phyloP scores from a whole-genome alignment of 257 asterid species.

The Plantago ovata region DNA sequence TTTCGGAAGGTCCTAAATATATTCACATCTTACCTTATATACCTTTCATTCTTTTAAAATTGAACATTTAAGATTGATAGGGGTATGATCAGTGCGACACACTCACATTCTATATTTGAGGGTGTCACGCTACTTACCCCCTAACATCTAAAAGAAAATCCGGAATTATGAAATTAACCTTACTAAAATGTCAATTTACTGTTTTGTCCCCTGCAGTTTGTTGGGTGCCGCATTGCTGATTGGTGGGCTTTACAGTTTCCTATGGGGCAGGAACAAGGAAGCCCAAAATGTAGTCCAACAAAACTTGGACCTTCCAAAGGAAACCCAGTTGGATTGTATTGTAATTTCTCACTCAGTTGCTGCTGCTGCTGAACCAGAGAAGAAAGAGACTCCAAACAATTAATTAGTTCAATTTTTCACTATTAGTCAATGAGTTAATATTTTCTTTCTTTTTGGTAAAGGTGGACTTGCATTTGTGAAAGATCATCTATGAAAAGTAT shows the following conservation, averaged over 20 bases:
- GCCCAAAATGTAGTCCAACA: slow-evolving; percentile 20
- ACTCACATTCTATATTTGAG: too few relatives aligned
- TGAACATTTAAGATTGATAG: too few relatives aligned
- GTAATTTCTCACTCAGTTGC: slow-evolving; percentile 4
- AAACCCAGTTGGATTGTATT: slow-evolving; percentile 26
- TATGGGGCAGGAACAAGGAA: slow-evolving; percentile 52
- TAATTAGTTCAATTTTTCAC: not conserved
- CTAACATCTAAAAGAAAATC: too few relatives aligned
- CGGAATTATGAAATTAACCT: too few relatives aligned
- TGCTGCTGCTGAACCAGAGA: not conserved
- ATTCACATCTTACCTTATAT: too few relatives aligned
- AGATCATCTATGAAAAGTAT: too few relatives aligned
- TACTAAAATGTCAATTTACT: not conserved
- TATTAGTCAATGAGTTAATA: too few relatives aligned
- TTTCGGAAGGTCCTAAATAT: slow-evolving; percentile 63
- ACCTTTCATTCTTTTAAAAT: too few relatives aligned
- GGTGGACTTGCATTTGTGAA: too few relatives aligned
- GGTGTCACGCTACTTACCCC: too few relatives aligned
- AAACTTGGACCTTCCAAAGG: slow-evolving; percentile 17
- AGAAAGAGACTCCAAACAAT: not conserved
- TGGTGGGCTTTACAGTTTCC: slow-evolving; percentile 38
- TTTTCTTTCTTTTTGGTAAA: too few relatives aligned
- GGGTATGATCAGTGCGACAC: too few relatives aligned
- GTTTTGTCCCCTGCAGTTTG: slow-evolving; percentile 26
- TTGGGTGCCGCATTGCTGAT: slow-evolving; percentile 38